Evolutionary conservation across 495 filamentous ascomycete genomes (phyloP).

Genomic region (Aspergillus heteromorphus): DNA sequence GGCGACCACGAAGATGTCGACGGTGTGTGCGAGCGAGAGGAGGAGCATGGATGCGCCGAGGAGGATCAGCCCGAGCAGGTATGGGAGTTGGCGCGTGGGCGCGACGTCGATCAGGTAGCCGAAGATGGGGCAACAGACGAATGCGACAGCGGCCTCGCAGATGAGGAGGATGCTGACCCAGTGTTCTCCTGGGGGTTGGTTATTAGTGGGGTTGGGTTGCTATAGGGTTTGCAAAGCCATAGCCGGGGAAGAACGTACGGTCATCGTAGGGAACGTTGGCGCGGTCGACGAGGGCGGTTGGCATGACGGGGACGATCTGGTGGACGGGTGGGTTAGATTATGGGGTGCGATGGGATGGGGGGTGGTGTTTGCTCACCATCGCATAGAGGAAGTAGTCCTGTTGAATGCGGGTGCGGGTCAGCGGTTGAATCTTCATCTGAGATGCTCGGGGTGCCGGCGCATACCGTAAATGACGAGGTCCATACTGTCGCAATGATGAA

Average conservation of each 20-base stretch:
- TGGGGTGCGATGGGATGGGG: background rate
- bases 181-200: constrained; percentile 19
- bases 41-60: constrained; percentile 53
- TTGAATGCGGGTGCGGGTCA: background rate
- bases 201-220: no score
- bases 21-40: constrained; percentile 46
- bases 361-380: constrained; percentile 20
- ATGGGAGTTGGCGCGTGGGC: constrained; percentile 46
- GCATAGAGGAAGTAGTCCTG: constrained; percentile 43
- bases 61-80: constrained; percentile 52
- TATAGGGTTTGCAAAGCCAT: no score
- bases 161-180: constrained; percentile 49
- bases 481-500: constrained; percentile 59
- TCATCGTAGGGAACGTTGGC: constrained; percentile 46
- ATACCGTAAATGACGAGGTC: constrained; percentile 59
- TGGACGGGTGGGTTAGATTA: constrained; percentile 6
- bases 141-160: constrained; percentile 52
- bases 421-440: background rate
- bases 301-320: constrained; percentile 56
- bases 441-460: constrained; percentile 39
- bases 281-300: constrained; percentile 52
- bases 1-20: constrained; percentile 49
- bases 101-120: constrained; percentile 52
- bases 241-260: constrained; percentile 44
- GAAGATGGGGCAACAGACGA: constrained; percentile 52